phyloP scores from a whole-genome alignment of 1,284 basidiomycete species.

The Melanopsichium pennsylvanicum region DNA sequence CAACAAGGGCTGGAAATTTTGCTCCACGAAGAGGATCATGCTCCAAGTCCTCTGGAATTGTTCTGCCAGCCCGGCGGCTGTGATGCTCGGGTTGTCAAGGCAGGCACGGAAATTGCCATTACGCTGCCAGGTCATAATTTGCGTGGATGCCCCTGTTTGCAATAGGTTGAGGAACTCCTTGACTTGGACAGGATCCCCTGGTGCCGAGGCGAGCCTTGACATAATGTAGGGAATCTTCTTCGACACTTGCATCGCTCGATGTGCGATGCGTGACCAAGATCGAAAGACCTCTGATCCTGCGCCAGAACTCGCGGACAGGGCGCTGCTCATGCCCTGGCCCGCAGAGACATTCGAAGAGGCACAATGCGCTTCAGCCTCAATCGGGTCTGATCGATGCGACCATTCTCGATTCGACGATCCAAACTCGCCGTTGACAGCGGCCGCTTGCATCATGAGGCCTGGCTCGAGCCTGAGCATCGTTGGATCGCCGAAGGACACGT shows the following conservation, averaged over 20 bases:
- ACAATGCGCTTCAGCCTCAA: background rate
- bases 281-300: conserved; percentile 1
- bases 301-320: background rate
- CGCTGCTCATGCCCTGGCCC: background rate
- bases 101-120: conserved; percentile 24
- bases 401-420: conserved; percentile 7
- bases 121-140: conserved; percentile 43
- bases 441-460: conserved; percentile 7
- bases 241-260: conserved; percentile 17
- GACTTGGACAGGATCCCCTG: conserved; percentile 25
- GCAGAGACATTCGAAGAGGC: background rate
- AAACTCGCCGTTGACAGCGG: conserved; percentile 7
- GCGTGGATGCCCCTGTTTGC: conserved; percentile 28
- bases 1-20: conserved; percentile 24
- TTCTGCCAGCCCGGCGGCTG: conserved; percentile 12
- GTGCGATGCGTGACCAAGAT: conserved; percentile 17
- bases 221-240: conserved; percentile 21
- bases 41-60: conserved; percentile 25
- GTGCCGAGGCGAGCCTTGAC: conserved; percentile 10
- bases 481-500: conserved; percentile 6
- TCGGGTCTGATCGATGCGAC: conserved; percentile 9
- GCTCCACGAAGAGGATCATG: conserved; percentile 26
- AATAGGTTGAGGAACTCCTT: conserved; percentile 28
- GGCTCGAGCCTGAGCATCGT: conserved; percentile 20
- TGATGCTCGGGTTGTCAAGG: conserved; percentile 13